Evolutionary conservation across 371 early-diverging fungal genomes (phyloP).

Genomic region (Syncephalis fuscata): DNA sequence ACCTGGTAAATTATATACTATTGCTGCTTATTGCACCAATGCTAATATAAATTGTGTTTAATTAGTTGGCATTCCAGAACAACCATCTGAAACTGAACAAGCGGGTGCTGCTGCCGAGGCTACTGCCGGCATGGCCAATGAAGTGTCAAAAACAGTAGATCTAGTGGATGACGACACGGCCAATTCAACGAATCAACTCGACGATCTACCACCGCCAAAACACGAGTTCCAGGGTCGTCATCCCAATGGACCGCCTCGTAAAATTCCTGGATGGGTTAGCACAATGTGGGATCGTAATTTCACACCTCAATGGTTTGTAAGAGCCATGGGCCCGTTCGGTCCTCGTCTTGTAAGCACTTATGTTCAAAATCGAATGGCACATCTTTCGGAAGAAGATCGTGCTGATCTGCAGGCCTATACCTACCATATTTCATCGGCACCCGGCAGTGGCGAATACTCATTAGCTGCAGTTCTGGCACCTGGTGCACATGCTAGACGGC

Average conservation of each 20-base stretch:
- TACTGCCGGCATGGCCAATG: neutral
- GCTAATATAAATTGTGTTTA: neutral
- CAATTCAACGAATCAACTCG: too few relatives aligned
- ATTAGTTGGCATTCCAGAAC: conserved; percentile 33
- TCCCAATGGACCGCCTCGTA: conserved; percentile 4
- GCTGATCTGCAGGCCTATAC: conserved; percentile 22
- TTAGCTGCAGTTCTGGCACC: conserved; percentile 53
- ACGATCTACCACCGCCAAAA: neutral
- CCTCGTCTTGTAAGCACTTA: conserved; percentile 50
- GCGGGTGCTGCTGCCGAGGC: conserved; percentile 10
- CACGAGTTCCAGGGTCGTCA: neutral
- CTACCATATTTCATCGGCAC: conserved; percentile 56
- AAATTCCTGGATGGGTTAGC: conserved; percentile 22
- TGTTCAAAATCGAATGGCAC: conserved; percentile 44
- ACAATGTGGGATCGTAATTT: conserved; percentile 50
- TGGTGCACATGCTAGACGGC: conserved; percentile 69
- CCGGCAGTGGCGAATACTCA: conserved; percentile 67
- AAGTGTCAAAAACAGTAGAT: neutral
- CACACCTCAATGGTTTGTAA: conserved; percentile 70
- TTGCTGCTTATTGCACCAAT: neutral
- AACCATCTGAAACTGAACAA: conserved; percentile 8
- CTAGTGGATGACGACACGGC: too few relatives aligned
- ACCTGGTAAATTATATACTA: conserved; percentile 32
- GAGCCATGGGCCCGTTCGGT: conserved; percentile 61
- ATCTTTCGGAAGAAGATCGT: conserved; percentile 40